A percentile compares a stretch with the other conserved stretches of the same genome.
These are phyloP conservation scores for Bondarzewia mesenterica DNA, from an alignment of 1,284 basidiomycete species.

Conservation along the genomic window DNA sequence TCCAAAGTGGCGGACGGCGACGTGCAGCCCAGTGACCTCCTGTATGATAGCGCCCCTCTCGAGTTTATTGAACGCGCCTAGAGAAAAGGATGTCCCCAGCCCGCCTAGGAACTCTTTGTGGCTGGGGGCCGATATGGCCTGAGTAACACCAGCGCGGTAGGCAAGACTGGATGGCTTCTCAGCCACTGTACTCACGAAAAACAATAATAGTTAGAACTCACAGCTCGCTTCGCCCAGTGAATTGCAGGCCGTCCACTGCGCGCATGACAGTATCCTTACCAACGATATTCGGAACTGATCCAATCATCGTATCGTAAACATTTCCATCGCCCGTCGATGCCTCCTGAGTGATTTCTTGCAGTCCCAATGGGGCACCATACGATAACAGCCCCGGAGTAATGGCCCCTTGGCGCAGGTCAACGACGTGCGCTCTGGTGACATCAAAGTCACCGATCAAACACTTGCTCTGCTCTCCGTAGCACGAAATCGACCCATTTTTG, in stretches of 20 bases:
- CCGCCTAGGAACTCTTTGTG: conserved; percentile 38
- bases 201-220: conserved; percentile 22
- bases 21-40: conserved; percentile 43
- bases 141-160: conserved; percentile 28
- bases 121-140: conserved; percentile 35
- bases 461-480: conserved; percentile 24
- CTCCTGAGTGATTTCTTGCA: conserved; percentile 56
- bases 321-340: conserved; percentile 58
- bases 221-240: conserved; percentile 44
- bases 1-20: conserved; percentile 31
- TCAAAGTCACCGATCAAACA: conserved; percentile 4
- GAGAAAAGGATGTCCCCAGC: conserved; percentile 40
- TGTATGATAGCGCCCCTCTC: conserved; percentile 40
- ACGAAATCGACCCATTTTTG: conserved; percentile 33
- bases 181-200: conserved; percentile 1
- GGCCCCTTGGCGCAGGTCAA: conserved; percentile 34
- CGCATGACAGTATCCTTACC: conserved; percentile 34
- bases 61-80: conserved; percentile 36
- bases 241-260: conserved; percentile 44
- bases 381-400: conserved; percentile 50
- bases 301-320: conserved; percentile 24
- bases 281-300: conserved; percentile 22
- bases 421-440: conserved; percentile 9
- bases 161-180: too few relatives aligned
- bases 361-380: conserved; percentile 49